Evolutionary conservation across 768 basidiomycete genomes (phyloP), one percentile per base, ranked within the genome.

Genomic region (Rubroboletus satanas): DNA sequence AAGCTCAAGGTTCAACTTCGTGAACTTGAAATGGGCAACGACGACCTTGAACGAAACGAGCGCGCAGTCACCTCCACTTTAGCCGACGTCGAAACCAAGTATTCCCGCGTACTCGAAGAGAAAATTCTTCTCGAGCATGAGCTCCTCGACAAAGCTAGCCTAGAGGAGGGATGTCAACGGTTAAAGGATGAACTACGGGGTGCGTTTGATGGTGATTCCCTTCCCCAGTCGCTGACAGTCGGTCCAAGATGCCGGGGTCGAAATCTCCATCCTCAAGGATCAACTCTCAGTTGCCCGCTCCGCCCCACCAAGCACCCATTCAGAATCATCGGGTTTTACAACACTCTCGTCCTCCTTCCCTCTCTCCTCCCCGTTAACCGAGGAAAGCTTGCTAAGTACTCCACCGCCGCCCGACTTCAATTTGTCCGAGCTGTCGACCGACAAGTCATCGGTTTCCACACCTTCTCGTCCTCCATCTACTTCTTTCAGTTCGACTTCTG

Each of bases 121-220:
- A 98, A 98, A 75, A 98, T 98, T 52, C 75, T 99, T 28, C 80
- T 98, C 36, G 97, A 99, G 71, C 93, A 98, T 60, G 97, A 99
- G 64, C 77, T 98, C 32, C 75, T 98, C 28, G 88, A 88, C 71
- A 97, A 96, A 70, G 91, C 93, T 5, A 85, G 79, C 59, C 67
- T 97, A 42, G 94, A 98, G 66, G 95, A 96, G 70, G 89, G 95
- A 64, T 82, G 79, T 45, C 97, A 98, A 71, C 82, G 97, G 43
- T 69, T 96, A 55, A 93, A 85, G 69, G 97, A 98, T 65, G 95
- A 98, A 66, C 74, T 98, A 39, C 78, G 94, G 83, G 96, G 96
- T 94, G 55, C 56, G 80, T 91, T 60, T 56, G 77, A 32, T 49
- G 9, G 14, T 3, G 39, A 33, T 33, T 17, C 31, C 41, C 23